phyloP scores from a whole-genome alignment of 768 basidiomycete genomes.

The Boletus sensibilis region DNA sequence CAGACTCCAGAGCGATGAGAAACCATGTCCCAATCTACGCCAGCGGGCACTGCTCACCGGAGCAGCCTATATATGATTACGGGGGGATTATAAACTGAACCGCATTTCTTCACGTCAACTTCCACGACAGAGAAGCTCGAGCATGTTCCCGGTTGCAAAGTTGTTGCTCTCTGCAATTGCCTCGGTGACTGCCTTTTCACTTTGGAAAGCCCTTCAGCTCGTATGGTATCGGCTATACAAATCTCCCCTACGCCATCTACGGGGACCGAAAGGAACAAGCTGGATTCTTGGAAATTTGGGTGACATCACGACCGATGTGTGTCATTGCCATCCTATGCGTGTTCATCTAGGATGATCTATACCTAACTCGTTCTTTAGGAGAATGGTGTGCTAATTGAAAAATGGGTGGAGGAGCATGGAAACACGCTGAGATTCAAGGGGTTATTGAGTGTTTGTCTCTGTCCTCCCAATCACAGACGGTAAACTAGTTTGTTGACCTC shows the following conservation, averaged over 20 bases:
- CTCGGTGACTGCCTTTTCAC: constrained; percentile 27
- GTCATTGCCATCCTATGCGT: constrained; percentile 6
- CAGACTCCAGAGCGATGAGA: neutral
- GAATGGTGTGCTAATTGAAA: constrained; percentile 35
- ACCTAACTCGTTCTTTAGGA: constrained; percentile 16
- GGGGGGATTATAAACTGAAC: neutral
- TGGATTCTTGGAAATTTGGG: constrained; percentile 49
- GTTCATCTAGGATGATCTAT: neutral
- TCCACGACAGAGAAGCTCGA: neutral
- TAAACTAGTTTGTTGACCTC: neutral
- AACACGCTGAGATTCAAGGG: constrained; percentile 43
- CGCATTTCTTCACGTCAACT: neutral
- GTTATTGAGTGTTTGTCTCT: constrained; percentile 42
- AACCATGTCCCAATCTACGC: neutral
- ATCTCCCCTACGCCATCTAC: constrained; percentile 48
- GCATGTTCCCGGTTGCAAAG: neutral
- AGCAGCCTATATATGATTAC: neutral
- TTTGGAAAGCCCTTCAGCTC: constrained; percentile 32
- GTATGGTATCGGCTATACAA: constrained; percentile 33
- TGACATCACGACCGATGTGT: constrained; percentile 44
- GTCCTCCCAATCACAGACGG: neutral
- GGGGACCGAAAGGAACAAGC: constrained; percentile 47
- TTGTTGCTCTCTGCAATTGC: neutral
- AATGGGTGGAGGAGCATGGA: constrained; percentile 51
- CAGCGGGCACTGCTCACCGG: neutral